phyloP scores from a whole-genome alignment of 306 rosid species.

The Lablab purpureus region DNA sequence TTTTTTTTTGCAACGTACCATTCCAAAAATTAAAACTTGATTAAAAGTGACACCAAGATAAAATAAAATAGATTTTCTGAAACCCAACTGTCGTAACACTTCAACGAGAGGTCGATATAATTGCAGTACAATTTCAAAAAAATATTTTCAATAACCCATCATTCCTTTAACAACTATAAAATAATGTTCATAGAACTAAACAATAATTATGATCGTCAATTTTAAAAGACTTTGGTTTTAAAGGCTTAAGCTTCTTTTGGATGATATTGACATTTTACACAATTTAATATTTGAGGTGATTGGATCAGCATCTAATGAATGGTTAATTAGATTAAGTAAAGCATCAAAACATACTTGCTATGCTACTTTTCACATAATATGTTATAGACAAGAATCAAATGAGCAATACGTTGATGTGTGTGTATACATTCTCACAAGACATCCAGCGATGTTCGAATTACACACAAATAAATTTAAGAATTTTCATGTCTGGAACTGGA shows the following conservation, averaged over 20 bases:
- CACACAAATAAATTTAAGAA: neutral
- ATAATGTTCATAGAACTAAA: constrained; percentile 10
- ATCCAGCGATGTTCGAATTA: constrained; percentile 34
- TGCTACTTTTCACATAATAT: constrained; percentile 36
- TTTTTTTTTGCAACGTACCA: too few species aligned
- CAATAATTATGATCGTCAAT: constrained; percentile 7
- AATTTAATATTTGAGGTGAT: constrained; percentile 41
- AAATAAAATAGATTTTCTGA: neutral
- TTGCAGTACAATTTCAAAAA: neutral
- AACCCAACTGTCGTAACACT: neutral
- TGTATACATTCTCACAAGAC: too few species aligned
- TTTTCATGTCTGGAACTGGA: neutral
- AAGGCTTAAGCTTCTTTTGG: constrained; percentile 33
- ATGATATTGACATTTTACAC: constrained; percentile 39
- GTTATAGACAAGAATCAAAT: constrained; percentile 39
- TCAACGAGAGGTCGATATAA: neutral
- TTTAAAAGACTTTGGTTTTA: constrained; percentile 22
- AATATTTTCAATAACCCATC: neutral
- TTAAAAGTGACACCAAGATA: neutral
- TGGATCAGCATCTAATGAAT: constrained; percentile 42
- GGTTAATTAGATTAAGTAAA: constrained; percentile 33
- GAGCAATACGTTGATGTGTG: constrained; percentile 30
- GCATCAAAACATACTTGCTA: constrained; percentile 39
- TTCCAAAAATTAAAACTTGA: too few species aligned
- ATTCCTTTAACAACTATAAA: constrained; percentile 22